These are phyloP conservation scores for Melampsora medusae DNA, from an alignment of 1,284 basidiomycete genomes.

Conservation along the genomic window DNA sequence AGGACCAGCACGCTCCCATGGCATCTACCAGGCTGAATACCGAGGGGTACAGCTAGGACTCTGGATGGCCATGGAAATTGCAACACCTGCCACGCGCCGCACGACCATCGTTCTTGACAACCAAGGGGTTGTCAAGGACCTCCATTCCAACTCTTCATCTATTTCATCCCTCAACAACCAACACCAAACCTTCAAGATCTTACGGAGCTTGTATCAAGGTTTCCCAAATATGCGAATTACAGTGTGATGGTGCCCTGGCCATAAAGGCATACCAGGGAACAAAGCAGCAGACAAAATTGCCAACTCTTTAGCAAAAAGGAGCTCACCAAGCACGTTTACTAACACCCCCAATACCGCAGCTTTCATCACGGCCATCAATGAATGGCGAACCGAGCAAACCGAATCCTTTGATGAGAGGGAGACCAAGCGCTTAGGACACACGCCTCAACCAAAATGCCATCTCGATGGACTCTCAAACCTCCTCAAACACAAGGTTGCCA, in stretches of 20 bases:
- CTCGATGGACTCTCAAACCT: neutral
- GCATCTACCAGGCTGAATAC: neutral
- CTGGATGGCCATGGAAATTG: neutral
- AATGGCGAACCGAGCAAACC: neutral
- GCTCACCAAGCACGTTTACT: neutral
- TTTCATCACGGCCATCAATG: neutral
- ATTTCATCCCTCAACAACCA: neutral
- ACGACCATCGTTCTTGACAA: neutral
- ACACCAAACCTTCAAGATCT: neutral
- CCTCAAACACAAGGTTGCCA: neutral
- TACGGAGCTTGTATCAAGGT: neutral
- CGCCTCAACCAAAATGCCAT: neutral
- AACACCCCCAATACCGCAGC: neutral
- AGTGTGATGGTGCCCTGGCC: neutral
- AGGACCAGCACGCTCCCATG: neutral
- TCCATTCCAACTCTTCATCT: no score
- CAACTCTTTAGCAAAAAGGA: neutral
- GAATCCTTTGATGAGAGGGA: neutral
- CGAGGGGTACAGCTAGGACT: neutral
- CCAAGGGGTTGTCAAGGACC: neutral
- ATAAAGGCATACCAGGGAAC: neutral
- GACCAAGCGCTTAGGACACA: neutral
- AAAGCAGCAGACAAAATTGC: no score
- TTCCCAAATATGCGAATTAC: neutral
- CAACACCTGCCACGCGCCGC: neutral